phyloP scores from a whole-genome alignment of 2,329 filamentous ascomycete species.

The Aspergillus terreus region DNA sequence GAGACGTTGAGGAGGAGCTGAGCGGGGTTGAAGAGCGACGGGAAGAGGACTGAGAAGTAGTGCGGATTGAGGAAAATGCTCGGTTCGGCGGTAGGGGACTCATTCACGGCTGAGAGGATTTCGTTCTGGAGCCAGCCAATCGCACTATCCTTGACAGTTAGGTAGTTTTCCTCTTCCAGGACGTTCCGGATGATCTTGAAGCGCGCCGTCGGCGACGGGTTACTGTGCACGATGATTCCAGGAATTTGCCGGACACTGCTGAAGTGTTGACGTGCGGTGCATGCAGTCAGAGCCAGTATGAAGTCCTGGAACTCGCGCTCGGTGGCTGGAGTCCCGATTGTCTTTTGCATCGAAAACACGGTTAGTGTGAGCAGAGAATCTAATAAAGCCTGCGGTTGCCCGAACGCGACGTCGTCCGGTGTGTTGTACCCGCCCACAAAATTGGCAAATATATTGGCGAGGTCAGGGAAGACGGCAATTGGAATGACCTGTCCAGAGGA shows the following conservation, averaged over 20 bases:
- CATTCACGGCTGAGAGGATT: slow-evolving; percentile 46
- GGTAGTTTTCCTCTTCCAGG: slow-evolving; percentile 52
- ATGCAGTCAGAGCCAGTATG: slow-evolving; percentile 44
- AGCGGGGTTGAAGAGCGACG: slow-evolving; percentile 50
- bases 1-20: slow-evolving; percentile 38
- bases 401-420: slow-evolving; percentile 35
- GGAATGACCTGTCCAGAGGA: slow-evolving; percentile 34
- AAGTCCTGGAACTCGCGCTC: slow-evolving; percentile 53
- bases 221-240: slow-evolving; percentile 44
- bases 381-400: slow-evolving; percentile 50
- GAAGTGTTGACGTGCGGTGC: slow-evolving; percentile 33
- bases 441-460: slow-evolving; percentile 49
- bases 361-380: slow-evolving; percentile 54
- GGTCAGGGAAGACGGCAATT: slow-evolving; percentile 51
- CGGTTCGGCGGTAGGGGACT: slow-evolving; percentile 7
- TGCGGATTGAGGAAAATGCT: slow-evolving; percentile 34
- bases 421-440: slow-evolving; percentile 47
- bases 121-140: slow-evolving; percentile 61
- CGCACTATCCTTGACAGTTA: slow-evolving; percentile 54
- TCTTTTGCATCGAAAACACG: slow-evolving; percentile 47
- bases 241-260: slow-evolving; percentile 36
- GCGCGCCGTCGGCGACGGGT: slow-evolving; percentile 50
- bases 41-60: slow-evolving; percentile 43
- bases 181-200: slow-evolving; percentile 54
- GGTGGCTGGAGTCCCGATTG: slow-evolving; percentile 41